A percentile compares a stretch with the other conserved stretches of the same genome.
phyloP scores from a whole-genome alignment of 2,329 filamentous ascomycete species.

The Venturia pyrina region DNA sequence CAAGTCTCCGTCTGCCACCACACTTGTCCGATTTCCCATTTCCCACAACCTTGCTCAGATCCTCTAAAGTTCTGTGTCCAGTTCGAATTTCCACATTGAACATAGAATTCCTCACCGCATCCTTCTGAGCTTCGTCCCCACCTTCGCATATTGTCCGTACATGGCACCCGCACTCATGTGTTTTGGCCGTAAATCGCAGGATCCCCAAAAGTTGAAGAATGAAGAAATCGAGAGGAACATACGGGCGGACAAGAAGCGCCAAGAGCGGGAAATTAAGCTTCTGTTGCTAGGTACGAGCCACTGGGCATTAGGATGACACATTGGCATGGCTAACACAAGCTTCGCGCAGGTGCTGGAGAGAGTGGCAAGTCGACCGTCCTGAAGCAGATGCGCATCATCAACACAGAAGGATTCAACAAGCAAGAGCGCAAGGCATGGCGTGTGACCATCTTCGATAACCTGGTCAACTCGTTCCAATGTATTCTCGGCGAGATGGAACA shows the following conservation, averaged over 20 bases:
- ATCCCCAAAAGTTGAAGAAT: slow-evolving; percentile 37
- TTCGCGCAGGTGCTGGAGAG: slow-evolving; percentile 72
- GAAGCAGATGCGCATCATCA: slow-evolving; percentile 98
- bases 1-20: not conserved
- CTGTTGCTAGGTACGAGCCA: slow-evolving; percentile 69
- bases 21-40: not conserved
- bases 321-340: slow-evolving; percentile 6
- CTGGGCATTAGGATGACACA: not conserved
- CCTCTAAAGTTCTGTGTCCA: not conserved
- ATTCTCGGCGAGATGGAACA: slow-evolving; percentile 87
- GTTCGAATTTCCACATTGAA: not conserved
- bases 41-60: not conserved
- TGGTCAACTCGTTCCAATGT: slow-evolving; percentile 83
- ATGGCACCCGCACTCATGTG: slow-evolving; percentile 34
- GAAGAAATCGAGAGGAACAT: slow-evolving; percentile 78
- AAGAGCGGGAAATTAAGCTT: slow-evolving; percentile 85
- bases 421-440: slow-evolving; percentile 89
- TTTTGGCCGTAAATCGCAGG: slow-evolving; percentile 40
- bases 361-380: slow-evolving; percentile 93
- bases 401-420: slow-evolving; percentile 82
- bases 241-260: slow-evolving; percentile 75
- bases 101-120: not conserved
- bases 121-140: not conserved
- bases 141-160: not conserved
- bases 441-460: slow-evolving; percentile 90